Conservation (phyloP, 139 green algal genomes). For the Raphidocelis subcapitata region DNA sequence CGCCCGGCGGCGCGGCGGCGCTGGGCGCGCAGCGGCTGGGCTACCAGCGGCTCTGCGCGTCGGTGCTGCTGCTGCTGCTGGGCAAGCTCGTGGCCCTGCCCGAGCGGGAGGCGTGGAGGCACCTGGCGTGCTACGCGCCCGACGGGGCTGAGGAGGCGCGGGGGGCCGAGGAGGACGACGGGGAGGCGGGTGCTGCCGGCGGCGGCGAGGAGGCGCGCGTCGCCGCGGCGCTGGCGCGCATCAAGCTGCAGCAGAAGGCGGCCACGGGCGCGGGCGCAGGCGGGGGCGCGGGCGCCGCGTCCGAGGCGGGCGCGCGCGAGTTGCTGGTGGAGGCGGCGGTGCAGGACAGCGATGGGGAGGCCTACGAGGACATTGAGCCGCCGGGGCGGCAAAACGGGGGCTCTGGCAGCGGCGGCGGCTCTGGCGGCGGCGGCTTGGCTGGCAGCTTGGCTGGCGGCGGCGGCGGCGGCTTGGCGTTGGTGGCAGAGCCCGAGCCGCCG, state of each 20-base stretch:
- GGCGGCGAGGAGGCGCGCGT: not conserved
- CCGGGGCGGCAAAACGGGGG: not conserved
- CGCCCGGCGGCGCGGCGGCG: too few species aligned
- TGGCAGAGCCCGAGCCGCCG: not conserved
- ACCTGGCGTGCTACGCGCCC: conserved; percentile 16
- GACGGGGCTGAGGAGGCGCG: not conserved
- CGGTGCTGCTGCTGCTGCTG: conserved; percentile 35
- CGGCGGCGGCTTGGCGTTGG: not conserved
- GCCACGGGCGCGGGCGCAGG: too few species aligned
- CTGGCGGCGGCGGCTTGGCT: not conserved
- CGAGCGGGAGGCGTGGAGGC: conserved; percentile 37
- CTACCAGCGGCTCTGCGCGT: conserved; percentile 37
- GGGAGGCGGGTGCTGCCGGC: not conserved
- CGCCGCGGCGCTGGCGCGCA: too few species aligned
- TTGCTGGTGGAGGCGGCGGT: conserved; percentile 20
- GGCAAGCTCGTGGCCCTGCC: conserved; percentile 21
- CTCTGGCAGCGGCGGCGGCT: not conserved
- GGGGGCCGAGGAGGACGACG: not conserved
- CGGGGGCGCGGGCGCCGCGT: too few species aligned
- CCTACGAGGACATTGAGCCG: conserved; percentile 33
- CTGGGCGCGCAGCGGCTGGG: not conserved
- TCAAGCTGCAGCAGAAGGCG: too few species aligned
- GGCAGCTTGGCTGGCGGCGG: conserved; percentile 1
- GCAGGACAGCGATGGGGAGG: conserved; percentile 33
- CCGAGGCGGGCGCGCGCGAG: too few species aligned